Conservation (phyloP, 768 basidiomycete species). For the Vararia minispora region DNA sequence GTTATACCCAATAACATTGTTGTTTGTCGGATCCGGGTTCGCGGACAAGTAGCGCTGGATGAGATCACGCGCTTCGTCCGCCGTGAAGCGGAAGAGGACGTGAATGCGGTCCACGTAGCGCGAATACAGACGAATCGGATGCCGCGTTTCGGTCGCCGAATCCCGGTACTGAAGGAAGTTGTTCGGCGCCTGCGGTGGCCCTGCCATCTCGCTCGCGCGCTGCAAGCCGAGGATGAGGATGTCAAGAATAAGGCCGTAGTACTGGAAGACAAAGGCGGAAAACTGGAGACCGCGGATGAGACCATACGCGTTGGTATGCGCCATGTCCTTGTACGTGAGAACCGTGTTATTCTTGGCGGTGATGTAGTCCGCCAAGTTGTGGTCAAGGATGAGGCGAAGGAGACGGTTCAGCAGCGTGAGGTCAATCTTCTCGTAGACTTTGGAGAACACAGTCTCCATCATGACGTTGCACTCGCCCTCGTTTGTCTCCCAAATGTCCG, state of each 20-base stretch:
- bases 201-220: slow-evolving; percentile 97
- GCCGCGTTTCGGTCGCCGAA: slow-evolving; percentile 87
- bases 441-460: slow-evolving; percentile 97
- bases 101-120: slow-evolving; percentile 94
- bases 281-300: slow-evolving; percentile 97
- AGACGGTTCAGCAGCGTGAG: slow-evolving; percentile 91
- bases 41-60: slow-evolving; percentile 97
- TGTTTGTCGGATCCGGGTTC: slow-evolving; percentile 97
- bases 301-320: slow-evolving; percentile 94
- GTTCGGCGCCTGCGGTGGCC: slow-evolving; percentile 94
- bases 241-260: slow-evolving; percentile 93
- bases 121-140: slow-evolving; percentile 96
- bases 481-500: slow-evolving; percentile 95
- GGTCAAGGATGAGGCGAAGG: slow-evolving; percentile 91
- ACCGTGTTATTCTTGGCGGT: slow-evolving; percentile 98
- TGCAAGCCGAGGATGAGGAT: slow-evolving; percentile 94
- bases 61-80: slow-evolving; percentile 93
- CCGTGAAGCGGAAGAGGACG: slow-evolving; percentile 94
- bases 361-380: slow-evolving; percentile 98
- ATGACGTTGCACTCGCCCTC: slow-evolving; percentile 98
- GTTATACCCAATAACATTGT: slow-evolving; percentile 98
- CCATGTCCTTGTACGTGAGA: slow-evolving; percentile 96
- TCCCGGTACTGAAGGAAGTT: slow-evolving; percentile 98
- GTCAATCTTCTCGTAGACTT: slow-evolving; percentile 99
- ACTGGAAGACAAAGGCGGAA: slow-evolving; percentile 98